Evolutionary conservation across 2,329 filamentous ascomycete genomes (phyloP).

Genomic region (Talaromyces sp.): DNA sequence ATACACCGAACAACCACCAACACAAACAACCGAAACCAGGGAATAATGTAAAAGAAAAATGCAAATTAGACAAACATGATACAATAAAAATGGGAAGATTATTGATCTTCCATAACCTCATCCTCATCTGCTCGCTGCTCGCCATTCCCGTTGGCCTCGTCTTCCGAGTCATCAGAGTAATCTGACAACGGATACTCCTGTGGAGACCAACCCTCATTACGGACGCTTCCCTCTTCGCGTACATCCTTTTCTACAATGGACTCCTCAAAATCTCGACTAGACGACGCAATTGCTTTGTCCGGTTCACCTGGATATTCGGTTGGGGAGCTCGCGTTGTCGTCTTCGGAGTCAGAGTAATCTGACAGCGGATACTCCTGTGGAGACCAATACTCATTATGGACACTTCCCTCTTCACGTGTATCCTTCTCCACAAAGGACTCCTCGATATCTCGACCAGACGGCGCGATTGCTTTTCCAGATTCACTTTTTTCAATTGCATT

Average conservation of each 20-base stretch:
- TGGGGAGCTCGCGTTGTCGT: background rate
- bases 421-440: slow-evolving; percentile 39
- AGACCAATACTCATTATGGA: slow-evolving; percentile 32
- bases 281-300: background rate
- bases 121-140: slow-evolving; percentile 16
- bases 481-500: background rate
- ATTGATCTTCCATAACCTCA: slow-evolving; percentile 33
- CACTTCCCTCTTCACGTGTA: slow-evolving; percentile 37
- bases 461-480: background rate
- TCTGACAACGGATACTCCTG: background rate
- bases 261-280: slow-evolving; percentile 31
- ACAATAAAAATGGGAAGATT: slow-evolving; percentile 10
- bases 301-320: background rate
- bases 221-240: slow-evolving; percentile 38
- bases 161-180: slow-evolving; percentile 15
- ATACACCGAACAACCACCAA: background rate
- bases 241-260: slow-evolving; percentile 38
- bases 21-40: background rate
- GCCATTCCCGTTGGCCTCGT: slow-evolving; percentile 16
- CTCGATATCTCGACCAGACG: slow-evolving; percentile 27
- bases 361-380: background rate
- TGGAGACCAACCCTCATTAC: slow-evolving; percentile 29
- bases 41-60: slow-evolving; percentile 5
- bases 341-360: background rate
- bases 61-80: background rate